Evolutionary conservation across 139 green algal species (phyloP).

Genomic region (Microglena sp.): DNA sequence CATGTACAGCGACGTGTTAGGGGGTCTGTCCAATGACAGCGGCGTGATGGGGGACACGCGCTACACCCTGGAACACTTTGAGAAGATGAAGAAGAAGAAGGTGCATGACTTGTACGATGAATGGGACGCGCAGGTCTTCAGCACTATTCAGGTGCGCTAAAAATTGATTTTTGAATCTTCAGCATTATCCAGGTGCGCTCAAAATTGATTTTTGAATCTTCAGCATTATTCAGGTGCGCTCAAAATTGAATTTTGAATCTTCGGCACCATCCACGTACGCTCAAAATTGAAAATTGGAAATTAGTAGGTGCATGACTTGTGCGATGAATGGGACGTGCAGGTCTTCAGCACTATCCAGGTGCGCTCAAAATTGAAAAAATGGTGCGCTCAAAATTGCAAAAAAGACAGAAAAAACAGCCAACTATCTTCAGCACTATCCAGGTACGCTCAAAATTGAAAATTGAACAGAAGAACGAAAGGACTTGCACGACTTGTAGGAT

Average conservation of each 20-base stretch:
- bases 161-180: no score
- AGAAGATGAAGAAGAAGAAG: slow-evolving; percentile 8
- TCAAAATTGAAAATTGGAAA: slow-evolving; percentile 2
- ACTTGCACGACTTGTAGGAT: not conserved
- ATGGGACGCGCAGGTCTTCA: slow-evolving; percentile 8
- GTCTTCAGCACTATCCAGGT: slow-evolving; percentile 8
- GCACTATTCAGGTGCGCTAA: slow-evolving; percentile 5
- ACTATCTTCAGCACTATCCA: no score
- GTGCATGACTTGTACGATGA: not conserved
- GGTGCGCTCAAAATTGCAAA: no score
- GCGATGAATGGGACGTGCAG: slow-evolving; percentile 7
- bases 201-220: no score
- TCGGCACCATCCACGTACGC: no score
- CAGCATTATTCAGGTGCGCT: no score
- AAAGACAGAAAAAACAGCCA: no score
- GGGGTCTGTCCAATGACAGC: slow-evolving; percentile 2
- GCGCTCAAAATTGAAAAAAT: no score
- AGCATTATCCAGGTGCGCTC: no score
- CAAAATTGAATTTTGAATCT: no score
- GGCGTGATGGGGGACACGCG: slow-evolving; percentile 8
- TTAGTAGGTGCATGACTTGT: not conserved
- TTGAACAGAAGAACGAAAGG: slow-evolving; percentile 10
- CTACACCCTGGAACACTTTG: slow-evolving; percentile 4
- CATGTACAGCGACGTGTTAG: slow-evolving; percentile 4
- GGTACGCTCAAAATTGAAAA: no score